Conservation (phyloP, 306 rosid species). For the Dryas alaskensis region DNA sequence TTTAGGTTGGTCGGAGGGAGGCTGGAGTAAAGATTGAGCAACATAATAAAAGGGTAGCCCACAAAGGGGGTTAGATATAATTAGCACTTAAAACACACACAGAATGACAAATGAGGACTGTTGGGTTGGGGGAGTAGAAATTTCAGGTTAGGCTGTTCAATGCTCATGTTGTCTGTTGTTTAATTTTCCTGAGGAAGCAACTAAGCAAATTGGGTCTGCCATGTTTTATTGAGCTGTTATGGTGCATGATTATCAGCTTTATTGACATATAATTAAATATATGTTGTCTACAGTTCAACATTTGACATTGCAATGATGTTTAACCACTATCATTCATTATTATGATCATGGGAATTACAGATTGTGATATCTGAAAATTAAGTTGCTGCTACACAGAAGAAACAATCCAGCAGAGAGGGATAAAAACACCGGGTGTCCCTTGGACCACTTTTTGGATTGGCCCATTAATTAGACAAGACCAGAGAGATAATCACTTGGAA, state of each 20-base stretch:
- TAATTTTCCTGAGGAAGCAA: too few relatives aligned
- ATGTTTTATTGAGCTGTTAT: neutral
- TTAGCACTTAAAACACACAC: neutral
- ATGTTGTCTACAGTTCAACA: neutral
- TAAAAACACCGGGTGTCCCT: too few relatives aligned
- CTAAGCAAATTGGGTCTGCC: too few relatives aligned
- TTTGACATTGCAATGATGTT: slow-evolving; percentile 13
- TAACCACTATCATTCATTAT: neutral
- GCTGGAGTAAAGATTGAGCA: slow-evolving; percentile 48
- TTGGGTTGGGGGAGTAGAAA: neutral
- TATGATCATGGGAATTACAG: neutral
- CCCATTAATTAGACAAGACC: too few relatives aligned
- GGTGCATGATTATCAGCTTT: slow-evolving; percentile 4
- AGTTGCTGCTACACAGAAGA: too few relatives aligned
- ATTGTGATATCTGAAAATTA: neutral
- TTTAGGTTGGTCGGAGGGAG: slow-evolving; percentile 35
- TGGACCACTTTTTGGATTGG: too few relatives aligned
- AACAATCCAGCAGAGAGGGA: too few relatives aligned
- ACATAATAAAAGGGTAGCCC: slow-evolving; percentile 27
- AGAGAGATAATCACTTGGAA: too few relatives aligned
- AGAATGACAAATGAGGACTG: neutral
- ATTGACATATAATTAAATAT: neutral
- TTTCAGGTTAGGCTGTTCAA: too few relatives aligned
- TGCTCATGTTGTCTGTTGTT: too few relatives aligned
- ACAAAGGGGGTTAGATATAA: slow-evolving; percentile 12